Evolutionary conservation across 2,329 filamentous ascomycete genomes (phyloP).

Genomic region (Fusarium nematophilum): DNA sequence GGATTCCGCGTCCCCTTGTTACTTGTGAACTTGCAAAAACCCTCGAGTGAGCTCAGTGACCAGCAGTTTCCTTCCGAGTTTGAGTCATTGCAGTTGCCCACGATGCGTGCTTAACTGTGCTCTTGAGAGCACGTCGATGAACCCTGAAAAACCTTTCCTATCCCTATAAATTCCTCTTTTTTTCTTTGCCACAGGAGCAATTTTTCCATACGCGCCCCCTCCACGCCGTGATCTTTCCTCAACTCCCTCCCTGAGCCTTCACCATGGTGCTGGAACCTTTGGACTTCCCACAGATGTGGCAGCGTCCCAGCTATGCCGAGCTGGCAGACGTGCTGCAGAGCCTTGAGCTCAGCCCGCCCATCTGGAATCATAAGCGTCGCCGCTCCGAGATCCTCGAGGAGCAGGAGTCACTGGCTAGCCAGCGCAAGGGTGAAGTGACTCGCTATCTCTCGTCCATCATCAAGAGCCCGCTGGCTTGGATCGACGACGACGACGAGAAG

Average conservation of each 20-base stretch:
- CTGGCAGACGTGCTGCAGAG: constrained; percentile 74
- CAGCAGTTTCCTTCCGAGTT: neutral
- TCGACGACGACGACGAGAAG: constrained; percentile 71
- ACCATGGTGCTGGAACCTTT: constrained; percentile 49
- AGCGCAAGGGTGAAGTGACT: constrained; percentile 64
- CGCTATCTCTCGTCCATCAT: constrained; percentile 78
- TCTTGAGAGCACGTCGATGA: constrained; percentile 17
- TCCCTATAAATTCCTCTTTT: neutral
- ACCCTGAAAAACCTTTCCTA: constrained; percentile 3
- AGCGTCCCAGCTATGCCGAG: constrained; percentile 73
- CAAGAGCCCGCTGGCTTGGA: constrained; percentile 74
- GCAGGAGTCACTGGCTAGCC: constrained; percentile 54
- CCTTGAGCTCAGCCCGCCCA: constrained; percentile 73
- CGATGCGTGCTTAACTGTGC: constrained; percentile 33
- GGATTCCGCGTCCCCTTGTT: constrained; percentile 14
- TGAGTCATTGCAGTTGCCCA: constrained; percentile 9
- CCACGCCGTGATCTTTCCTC: neutral
- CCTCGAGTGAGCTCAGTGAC: constrained; percentile 6
- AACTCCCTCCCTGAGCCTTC: neutral
- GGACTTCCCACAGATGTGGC: constrained; percentile 87
- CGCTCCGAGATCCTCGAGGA: constrained; percentile 56
- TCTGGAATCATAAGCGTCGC: constrained; percentile 68
- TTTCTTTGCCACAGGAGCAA: constrained; percentile 26
- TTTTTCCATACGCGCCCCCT: neutral
- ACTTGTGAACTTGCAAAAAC: constrained; percentile 9